phyloP scores from a whole-genome alignment of 2,329 filamentous ascomycete species.

The Chaetomium sp. region DNA sequence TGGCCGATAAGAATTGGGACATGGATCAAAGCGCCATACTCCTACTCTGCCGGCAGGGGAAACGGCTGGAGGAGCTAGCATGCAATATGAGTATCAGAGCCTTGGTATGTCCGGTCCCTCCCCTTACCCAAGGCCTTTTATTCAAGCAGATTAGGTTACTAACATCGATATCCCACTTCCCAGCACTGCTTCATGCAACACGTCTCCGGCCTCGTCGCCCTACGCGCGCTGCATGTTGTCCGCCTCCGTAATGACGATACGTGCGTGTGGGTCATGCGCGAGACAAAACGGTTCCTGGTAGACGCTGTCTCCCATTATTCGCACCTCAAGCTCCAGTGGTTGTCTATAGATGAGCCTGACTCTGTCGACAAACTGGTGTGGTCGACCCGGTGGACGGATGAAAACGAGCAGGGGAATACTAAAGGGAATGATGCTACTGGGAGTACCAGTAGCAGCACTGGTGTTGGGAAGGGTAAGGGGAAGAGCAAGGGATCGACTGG shows the following conservation, averaged over 20 bases:
- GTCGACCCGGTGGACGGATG: slow-evolving; percentile 25
- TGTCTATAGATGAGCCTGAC: slow-evolving; percentile 47
- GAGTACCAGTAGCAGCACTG: slow-evolving; percentile 19
- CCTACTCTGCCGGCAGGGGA: slow-evolving; percentile 46
- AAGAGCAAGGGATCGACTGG: slow-evolving; percentile 12
- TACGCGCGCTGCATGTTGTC: slow-evolving; percentile 51
- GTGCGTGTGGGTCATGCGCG: slow-evolving; percentile 49
- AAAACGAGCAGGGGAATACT: slow-evolving; percentile 27
- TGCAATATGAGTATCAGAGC: slow-evolving; percentile 47
- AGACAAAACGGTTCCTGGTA: slow-evolving; percentile 52
- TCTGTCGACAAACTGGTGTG: slow-evolving; percentile 44
- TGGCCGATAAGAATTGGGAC: slow-evolving; percentile 49
- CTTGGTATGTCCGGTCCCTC: slow-evolving; percentile 40
- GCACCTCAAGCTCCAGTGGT: slow-evolving; percentile 50
- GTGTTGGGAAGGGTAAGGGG: slow-evolving; percentile 26
- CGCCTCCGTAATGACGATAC: slow-evolving; percentile 50
- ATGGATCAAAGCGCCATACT: slow-evolving; percentile 47
- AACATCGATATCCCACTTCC: not conserved
- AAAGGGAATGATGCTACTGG: not conserved
- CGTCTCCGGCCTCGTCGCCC: slow-evolving; percentile 44
- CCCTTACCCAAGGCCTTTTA: not conserved
- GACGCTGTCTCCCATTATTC: slow-evolving; percentile 53
- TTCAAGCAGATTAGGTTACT: not conserved
- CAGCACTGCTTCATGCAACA: slow-evolving; percentile 54
- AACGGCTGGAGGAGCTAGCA: slow-evolving; percentile 48